These are phyloP conservation scores for Penicillium cinerascens DNA, from an alignment of 495 filamentous ascomycete genomes.

Conservation along the genomic window DNA sequence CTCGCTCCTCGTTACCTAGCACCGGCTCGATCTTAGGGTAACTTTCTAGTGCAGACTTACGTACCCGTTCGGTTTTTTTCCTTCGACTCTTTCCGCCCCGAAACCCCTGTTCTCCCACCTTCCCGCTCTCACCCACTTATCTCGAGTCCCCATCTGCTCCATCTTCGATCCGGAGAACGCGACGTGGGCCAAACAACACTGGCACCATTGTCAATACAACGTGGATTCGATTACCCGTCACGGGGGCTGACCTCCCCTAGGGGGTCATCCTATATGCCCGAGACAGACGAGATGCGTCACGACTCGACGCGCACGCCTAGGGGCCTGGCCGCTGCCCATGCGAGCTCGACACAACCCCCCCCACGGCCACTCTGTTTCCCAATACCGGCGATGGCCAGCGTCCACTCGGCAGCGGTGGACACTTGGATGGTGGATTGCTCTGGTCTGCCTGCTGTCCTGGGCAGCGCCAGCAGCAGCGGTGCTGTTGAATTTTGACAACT, in stretches of 20 bases:
- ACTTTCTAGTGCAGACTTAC: conserved; percentile 2
- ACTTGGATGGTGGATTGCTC: conserved; percentile 16
- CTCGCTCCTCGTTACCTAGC: background rate
- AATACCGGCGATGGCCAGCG: conserved; percentile 23
- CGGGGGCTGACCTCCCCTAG: conserved; percentile 48
- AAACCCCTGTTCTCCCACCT: background rate
- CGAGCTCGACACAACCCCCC: background rate
- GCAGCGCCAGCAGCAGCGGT: conserved; percentile 45
- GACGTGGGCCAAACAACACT: conserved; percentile 6
- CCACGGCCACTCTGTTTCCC: background rate
- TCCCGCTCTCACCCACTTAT: background rate
- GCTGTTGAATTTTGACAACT: conserved; percentile 78
- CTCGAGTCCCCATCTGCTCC: background rate
- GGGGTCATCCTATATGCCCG: conserved; percentile 43
- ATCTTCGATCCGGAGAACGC: background rate
- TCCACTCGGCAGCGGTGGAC: conserved; percentile 19
- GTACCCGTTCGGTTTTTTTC: conserved; percentile 10
- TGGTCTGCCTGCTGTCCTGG: conserved; percentile 22
- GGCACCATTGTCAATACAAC: conserved; percentile 31
- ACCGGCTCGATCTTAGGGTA: no score
- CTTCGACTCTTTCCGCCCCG: background rate
- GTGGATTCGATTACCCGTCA: conserved; percentile 39
- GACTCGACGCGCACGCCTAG: conserved; percentile 20
- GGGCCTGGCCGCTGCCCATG: background rate
- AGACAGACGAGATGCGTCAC: conserved; percentile 33